These are phyloP conservation scores for Alternaria sp. DNA, from an alignment of 2,329 filamentous ascomycete genomes.

Conservation along the genomic window DNA sequence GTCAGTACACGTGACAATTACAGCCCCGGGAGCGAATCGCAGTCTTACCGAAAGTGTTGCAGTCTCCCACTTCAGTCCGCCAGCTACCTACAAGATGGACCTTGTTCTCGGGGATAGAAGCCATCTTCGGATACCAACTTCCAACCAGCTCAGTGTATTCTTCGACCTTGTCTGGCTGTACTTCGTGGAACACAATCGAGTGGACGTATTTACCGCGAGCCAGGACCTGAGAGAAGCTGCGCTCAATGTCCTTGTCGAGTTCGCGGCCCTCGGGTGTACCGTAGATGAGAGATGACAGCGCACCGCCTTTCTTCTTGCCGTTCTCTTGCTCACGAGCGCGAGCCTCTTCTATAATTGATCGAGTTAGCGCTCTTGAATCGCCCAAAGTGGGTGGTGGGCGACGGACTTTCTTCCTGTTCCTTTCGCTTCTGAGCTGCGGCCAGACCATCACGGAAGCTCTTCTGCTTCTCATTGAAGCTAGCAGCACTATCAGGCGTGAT, in stretches of 20 bases:
- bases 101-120: conserved; percentile 84
- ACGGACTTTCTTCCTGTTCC: conserved; percentile 86
- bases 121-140: conserved; percentile 91
- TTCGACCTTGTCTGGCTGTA: conserved; percentile 93
- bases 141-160: conserved; percentile 93
- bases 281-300: conserved; percentile 90
- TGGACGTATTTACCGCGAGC: conserved; percentile 98
- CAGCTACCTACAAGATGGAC: conserved; percentile 97
- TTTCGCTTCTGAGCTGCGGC: conserved; percentile 78
- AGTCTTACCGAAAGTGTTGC: conserved; percentile 87
- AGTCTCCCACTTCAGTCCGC: conserved; percentile 97
- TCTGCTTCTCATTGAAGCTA: conserved; percentile 83
- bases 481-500: conserved; percentile 77
- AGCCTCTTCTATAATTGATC: conserved; percentile 60
- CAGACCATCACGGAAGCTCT: conserved; percentile 84
- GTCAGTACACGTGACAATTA: conserved; percentile 10
- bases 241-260: conserved; percentile 94
- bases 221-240: conserved; percentile 93
- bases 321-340: conserved; percentile 67
- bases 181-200: conserved; percentile 95
- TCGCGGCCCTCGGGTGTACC: conserved; percentile 95
- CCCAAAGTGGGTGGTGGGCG: conserved; percentile 52
- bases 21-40: neutral
- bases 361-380: conserved; percentile 56
- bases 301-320: conserved; percentile 70